Evolutionary conservation across 2,329 filamentous ascomycete species (phyloP).

Genomic region (Hypomyces rosellus): DNA sequence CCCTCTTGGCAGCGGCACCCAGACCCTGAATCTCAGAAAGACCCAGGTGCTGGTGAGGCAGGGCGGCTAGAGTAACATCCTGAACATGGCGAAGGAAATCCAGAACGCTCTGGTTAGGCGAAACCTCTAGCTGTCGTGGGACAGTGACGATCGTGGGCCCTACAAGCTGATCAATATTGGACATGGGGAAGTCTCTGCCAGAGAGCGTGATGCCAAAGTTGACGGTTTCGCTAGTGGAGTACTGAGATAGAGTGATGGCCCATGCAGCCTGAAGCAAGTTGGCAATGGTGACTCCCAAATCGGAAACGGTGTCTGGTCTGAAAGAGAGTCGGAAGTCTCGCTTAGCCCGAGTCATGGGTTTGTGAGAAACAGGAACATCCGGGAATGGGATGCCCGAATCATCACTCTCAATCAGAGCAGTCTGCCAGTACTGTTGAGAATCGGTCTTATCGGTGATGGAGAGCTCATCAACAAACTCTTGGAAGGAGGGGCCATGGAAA

Average conservation of each 20-base stretch:
- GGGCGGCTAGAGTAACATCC: not conserved
- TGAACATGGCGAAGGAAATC: not conserved
- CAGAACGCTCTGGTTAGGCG: not conserved
- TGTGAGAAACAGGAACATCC: not conserved
- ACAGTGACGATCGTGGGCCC: conserved; percentile 20
- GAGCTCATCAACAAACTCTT: not conserved
- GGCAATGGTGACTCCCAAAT: not conserved
- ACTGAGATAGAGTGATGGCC: conserved; percentile 27
- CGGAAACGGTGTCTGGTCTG: not conserved
- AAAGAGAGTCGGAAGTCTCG: not conserved
- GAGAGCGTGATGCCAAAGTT: conserved; percentile 12
- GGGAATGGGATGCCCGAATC: not conserved
- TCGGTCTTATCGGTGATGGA: not conserved
- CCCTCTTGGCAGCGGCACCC: not conserved
- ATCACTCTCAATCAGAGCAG: not conserved
- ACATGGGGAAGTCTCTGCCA: conserved; percentile 17
- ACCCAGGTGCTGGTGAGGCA: conserved; percentile 6
- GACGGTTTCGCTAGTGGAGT: conserved; percentile 26
- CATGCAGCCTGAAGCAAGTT: conserved; percentile 14
- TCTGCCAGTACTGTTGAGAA: not conserved
- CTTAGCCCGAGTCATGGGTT: not conserved
- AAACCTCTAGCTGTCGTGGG: conserved; percentile 10
- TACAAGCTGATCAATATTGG: conserved; percentile 15
- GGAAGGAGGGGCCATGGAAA: not conserved
- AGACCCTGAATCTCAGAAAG: conserved; percentile 3